Conservation (phyloP, 2,329 filamentous ascomycete species). For the Fusarium annulatum region DNA sequence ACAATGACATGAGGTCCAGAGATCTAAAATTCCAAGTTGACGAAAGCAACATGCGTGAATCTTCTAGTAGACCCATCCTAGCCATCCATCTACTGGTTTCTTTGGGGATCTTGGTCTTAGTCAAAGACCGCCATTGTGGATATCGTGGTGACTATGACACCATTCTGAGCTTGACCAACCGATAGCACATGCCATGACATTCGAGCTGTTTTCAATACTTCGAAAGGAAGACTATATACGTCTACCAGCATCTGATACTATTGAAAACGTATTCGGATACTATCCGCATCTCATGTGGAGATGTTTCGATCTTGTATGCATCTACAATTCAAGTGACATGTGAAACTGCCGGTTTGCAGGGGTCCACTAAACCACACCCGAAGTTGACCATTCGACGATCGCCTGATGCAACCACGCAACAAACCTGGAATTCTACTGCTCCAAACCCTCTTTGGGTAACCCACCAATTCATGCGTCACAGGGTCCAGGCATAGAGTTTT, state of each 20-base stretch:
- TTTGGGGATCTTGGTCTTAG: not conserved
- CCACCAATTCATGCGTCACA: constrained; percentile 32
- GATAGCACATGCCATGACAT: not conserved
- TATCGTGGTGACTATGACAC: not conserved
- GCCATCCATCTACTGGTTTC: not conserved
- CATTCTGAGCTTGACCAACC: not conserved
- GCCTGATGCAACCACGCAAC: constrained; percentile 37
- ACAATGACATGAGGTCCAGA: not conserved
- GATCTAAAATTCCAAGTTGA: not conserved
- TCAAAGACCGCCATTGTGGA: not conserved
- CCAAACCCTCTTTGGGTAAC: constrained; percentile 23
- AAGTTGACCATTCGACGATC: constrained; percentile 27
- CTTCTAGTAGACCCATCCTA: not conserved
- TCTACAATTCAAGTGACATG: constrained; percentile 23
- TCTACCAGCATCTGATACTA: not conserved
- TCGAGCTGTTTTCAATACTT: not conserved
- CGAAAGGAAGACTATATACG: not conserved
- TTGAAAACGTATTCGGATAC: constrained; percentile 11
- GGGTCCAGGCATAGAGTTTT: constrained; percentile 22
- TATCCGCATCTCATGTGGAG: constrained; percentile 16
- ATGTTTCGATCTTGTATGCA: not conserved
- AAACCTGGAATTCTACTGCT: constrained; percentile 26
- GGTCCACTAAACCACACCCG: constrained; percentile 32
- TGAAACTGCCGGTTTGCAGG: constrained; percentile 30
- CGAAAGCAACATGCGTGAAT: not conserved